phyloP scores from a whole-genome alignment of 1,284 basidiomycete genomes.

The Trametes polyzona region DNA sequence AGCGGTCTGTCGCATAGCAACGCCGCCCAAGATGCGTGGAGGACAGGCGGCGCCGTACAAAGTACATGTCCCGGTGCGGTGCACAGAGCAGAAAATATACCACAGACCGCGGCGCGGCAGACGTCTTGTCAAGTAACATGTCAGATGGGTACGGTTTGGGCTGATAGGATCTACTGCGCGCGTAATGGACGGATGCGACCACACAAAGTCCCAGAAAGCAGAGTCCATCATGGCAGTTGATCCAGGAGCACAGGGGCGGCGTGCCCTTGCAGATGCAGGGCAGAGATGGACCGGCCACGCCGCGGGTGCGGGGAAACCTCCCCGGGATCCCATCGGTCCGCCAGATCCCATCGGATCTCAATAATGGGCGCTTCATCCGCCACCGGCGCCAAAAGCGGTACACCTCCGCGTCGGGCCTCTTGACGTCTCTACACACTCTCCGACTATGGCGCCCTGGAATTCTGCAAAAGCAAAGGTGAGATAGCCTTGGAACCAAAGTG shows the following conservation, averaged over 20 bases:
- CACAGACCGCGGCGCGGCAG: neutral
- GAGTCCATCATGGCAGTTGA: too few species aligned
- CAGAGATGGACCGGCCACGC: neutral
- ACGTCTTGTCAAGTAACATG: neutral
- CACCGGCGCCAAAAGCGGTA: neutral
- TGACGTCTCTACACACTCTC: neutral
- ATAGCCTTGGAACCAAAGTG: neutral
- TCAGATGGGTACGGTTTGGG: neutral
- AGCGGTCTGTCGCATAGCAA: constrained; percentile 13
- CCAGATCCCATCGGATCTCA: constrained; percentile 10
- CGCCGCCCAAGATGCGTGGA: neutral
- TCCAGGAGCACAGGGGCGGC: too few species aligned
- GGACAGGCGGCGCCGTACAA: neutral
- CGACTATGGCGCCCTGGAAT: constrained; percentile 66
- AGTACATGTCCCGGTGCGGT: too few species aligned
- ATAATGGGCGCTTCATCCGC: neutral
- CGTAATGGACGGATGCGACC: too few species aligned
- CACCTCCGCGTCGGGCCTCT: neutral
- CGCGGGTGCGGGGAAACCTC: neutral
- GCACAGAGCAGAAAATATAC: too few species aligned
- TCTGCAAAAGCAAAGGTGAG: constrained; percentile 72
- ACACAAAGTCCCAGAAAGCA: too few species aligned
- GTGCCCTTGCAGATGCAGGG: too few species aligned
- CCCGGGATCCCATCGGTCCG: neutral
- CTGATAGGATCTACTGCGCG: neutral